Percentiles rank a stretch among this genome's conserved stretches.
These are phyloP conservation scores for Diaporthe sp. DNA, from an alignment of 2,329 filamentous ascomycete genomes.

Conservation along the genomic window DNA sequence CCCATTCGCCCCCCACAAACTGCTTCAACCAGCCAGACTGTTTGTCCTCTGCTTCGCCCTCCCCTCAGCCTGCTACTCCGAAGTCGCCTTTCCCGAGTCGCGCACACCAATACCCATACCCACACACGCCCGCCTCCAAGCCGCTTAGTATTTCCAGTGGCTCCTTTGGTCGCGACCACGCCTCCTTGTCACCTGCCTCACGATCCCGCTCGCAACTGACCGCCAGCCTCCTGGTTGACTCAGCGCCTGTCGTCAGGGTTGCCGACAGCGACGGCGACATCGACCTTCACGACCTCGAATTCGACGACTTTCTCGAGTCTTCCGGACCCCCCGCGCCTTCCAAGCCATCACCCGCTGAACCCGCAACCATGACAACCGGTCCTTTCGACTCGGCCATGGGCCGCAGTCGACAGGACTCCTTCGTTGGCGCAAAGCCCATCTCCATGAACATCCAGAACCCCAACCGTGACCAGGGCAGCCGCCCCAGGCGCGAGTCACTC, in stretches of 20 bases:
- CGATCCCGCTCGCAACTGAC: constrained; percentile 43
- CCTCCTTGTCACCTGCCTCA: constrained; percentile 44
- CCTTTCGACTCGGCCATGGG: constrained; percentile 71
- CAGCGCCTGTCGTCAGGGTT: constrained; percentile 41
- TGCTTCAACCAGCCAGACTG: constrained; percentile 51
- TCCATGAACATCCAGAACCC: constrained; percentile 77
- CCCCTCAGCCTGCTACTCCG: constrained; percentile 61
- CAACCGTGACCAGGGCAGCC: constrained; percentile 70
- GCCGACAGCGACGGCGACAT: constrained; percentile 44
- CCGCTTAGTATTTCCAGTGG: constrained; percentile 44
- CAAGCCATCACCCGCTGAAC: constrained; percentile 46
- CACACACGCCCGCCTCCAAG: constrained; percentile 45
- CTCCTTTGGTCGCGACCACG: constrained; percentile 42
- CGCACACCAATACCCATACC: constrained; percentile 36
- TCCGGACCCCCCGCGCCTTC: constrained; percentile 1
- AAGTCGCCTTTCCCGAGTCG: constrained; percentile 49
- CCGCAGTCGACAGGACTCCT: constrained; percentile 74
- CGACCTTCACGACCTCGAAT: constrained; percentile 46
- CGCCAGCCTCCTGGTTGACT: constrained; percentile 44
- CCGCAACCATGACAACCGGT: constrained; percentile 70
- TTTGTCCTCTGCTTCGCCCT: constrained; percentile 54
- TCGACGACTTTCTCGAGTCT: constrained; percentile 47
- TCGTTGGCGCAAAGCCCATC: constrained; percentile 75
- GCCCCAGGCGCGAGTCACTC: constrained; percentile 72
- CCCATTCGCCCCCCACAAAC: constrained; percentile 46